Evolutionary conservation across 2,329 filamentous ascomycete species (phyloP).

Genomic region (Trichoderma endophyticum): DNA sequence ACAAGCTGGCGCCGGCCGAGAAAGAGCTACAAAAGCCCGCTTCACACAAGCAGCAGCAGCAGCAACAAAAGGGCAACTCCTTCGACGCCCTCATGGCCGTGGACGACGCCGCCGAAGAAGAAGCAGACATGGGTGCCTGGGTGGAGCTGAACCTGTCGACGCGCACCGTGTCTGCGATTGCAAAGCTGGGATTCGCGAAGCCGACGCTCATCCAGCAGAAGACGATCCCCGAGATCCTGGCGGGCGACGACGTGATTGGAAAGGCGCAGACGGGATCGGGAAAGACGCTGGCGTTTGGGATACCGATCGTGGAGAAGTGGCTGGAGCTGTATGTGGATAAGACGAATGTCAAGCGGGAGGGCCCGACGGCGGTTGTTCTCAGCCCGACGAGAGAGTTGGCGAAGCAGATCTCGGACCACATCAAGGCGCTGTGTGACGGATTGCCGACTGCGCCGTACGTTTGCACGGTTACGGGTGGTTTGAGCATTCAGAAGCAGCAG

Average conservation of each 20-base stretch:
- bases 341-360: conserved; percentile 36
- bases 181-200: conserved; percentile 72
- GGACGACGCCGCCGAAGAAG: conserved; percentile 50
- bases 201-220: conserved; percentile 80
- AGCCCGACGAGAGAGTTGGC: conserved; percentile 92
- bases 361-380: conserved; percentile 73
- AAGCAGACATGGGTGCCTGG: conserved; percentile 75
- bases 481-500: conserved; percentile 94
- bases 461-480: conserved; percentile 86
- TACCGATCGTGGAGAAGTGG: conserved; percentile 86
- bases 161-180: conserved; percentile 67
- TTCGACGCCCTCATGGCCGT: conserved; percentile 55
- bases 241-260: conserved; percentile 86
- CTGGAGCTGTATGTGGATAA: conserved; percentile 48
- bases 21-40: conserved; percentile 38
- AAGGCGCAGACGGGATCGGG: conserved; percentile 96
- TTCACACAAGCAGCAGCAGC: conserved; percentile 32
- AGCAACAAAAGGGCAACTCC: conserved; percentile 34
- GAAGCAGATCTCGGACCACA: conserved; percentile 82
- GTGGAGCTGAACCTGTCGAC: conserved; percentile 68
- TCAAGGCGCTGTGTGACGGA: conserved; percentile 68
- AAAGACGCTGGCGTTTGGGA: conserved; percentile 91
- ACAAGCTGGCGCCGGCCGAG: conserved; percentile 29
- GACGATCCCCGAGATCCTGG: conserved; percentile 76
- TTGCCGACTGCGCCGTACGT: conserved; percentile 63